Base-by-base conservation (phyloP, 1,284 basidiomycete genomes). In the Exobasidium cylindrosporum region DNA sequence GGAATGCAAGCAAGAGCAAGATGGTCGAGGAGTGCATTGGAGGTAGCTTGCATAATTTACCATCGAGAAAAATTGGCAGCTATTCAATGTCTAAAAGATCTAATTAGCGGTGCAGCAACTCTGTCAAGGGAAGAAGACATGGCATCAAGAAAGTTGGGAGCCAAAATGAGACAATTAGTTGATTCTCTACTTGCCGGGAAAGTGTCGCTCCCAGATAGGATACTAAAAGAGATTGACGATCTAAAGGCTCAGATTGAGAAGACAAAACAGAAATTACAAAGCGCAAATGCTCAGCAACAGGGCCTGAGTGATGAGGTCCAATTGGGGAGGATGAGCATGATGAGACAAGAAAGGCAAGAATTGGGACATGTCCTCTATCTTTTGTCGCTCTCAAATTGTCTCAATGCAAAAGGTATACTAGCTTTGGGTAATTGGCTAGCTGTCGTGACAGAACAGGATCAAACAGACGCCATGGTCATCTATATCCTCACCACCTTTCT, bases 401-500 rank as follows among this genome's bases (percentile, higher is more conserved):
- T 78, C n/a, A 59, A 65, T 10, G 57, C 56, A 21, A 49, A 60
- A 23, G 57, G 46, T 13, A 63, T 68, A 58, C 64, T 70, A 28
- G 72, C 70, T 14, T 58, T 72, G 24, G 65, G 64, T 26, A 60
- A 66, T 44, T 69, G 74, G 54, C 56, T 61, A 2, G 57, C 52
- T 30, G 44, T 60, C 11, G 21, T 60, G 29, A 50, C 58, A 57
- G 57, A 54, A 13, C 66, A 71, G 54, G 58, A 66, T 21, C 63
- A 64, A 57, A 66, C 69, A 29, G 68, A 71, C 56, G 61, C 61
- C 35, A 68, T 90, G 81, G 84, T 85, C 1, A 86, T 86, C 78
- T 90, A 92, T 80, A 76, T 91, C 60, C 84, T 94, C 57, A 84
- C 87, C 0, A 81, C 89, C 4, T 76, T 88, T 35, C 84, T 92